Conservation (phyloP, 306 rosid species). For the Cucumis melo region DNA sequence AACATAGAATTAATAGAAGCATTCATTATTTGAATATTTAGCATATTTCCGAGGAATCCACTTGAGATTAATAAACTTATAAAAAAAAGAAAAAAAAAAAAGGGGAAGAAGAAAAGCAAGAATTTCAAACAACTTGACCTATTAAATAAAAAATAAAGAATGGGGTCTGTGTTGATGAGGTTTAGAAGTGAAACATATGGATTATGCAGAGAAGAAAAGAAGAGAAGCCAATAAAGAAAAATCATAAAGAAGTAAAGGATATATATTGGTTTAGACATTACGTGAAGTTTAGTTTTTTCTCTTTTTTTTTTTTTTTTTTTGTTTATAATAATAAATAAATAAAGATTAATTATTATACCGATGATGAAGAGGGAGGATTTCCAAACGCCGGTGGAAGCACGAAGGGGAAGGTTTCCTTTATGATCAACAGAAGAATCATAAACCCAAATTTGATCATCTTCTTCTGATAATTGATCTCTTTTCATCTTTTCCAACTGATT, state of each 20-base stretch:
- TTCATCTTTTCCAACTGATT: not conserved
- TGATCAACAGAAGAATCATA: conserved; percentile 52
- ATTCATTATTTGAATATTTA: not conserved
- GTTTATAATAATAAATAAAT: not conserved
- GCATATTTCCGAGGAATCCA: not conserved
- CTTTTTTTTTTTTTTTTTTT: no score
- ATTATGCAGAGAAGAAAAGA: not conserved
- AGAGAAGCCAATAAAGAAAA: not conserved
- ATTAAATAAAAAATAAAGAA: not conserved
- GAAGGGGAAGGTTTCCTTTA: conserved; percentile 35
- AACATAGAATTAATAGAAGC: not conserved
- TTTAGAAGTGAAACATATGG: not conserved
- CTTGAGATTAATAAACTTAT: not conserved
- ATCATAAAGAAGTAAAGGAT: not conserved
- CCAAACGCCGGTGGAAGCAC: conserved; percentile 65
- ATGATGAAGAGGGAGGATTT: conserved; percentile 51
- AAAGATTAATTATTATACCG: conserved; percentile 13
- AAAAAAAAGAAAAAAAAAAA: no score
- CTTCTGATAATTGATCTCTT: not conserved
- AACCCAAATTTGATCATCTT: conserved; percentile 29
- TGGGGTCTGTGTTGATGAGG: no score
- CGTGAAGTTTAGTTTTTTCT: not conserved
- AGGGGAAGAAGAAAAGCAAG: no score
- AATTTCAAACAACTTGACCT: not conserved
- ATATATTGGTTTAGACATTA: not conserved